phyloP scores from a whole-genome alignment of 331 rosid genomes.

The Saraca asoca region DNA sequence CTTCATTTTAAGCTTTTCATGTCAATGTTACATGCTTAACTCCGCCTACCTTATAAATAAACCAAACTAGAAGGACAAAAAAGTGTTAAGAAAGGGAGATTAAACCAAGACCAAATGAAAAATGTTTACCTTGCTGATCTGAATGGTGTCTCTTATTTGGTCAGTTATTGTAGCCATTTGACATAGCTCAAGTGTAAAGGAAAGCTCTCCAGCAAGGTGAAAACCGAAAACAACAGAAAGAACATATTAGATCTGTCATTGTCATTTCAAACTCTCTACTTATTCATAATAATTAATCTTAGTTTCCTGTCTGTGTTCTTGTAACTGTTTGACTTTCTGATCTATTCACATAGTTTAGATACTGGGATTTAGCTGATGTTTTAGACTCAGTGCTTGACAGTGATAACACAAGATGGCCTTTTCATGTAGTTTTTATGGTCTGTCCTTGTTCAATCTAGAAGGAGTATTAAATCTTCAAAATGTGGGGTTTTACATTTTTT shows the following conservation, averaged over 20 bases:
- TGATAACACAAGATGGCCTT: neutral
- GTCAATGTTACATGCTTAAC: neutral
- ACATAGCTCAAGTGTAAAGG: no score
- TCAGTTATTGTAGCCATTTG: no score
- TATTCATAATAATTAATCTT: neutral
- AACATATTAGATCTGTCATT: no score
- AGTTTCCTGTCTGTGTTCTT: conserved; percentile 4
- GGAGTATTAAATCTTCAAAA: neutral
- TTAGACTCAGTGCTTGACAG: neutral
- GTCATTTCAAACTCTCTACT: no score
- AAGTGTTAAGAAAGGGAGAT: no score
- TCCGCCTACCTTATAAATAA: no score
- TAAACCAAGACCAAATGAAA: no score
- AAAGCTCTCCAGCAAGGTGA: no score
- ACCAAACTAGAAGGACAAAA: no score
- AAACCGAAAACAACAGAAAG: no score
- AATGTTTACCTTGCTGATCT: no score
- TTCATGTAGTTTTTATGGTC: neutral
- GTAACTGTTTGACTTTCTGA: neutral
- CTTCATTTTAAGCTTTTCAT: neutral
- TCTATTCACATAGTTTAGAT: neutral
- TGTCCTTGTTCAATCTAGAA: neutral
- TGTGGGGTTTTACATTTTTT: neutral
- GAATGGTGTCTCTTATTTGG: no score
- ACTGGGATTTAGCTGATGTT: neutral